Percentiles rank a stretch among this genome's conserved stretches.
Evolutionary conservation across 805 yeast species (phyloP).

Genomic region (Metschnikowia corniflorae): DNA sequence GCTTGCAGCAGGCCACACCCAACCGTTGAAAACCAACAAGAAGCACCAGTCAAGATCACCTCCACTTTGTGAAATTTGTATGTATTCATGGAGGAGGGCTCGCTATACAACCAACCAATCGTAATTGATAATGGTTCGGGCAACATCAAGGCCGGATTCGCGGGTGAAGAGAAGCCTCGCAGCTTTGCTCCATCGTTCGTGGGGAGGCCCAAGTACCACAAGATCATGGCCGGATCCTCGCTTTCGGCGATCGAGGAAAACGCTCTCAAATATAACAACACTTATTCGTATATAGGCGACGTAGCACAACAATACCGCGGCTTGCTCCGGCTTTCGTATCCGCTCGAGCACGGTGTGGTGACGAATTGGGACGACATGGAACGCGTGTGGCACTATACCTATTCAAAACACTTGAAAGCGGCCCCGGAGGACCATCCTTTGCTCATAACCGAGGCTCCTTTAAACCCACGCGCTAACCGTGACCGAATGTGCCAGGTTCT

Average conservation of each 20-base stretch:
- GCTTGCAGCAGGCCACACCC: too few species aligned
- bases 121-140: slow-evolving; percentile 71
- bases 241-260: slow-evolving; percentile 17
- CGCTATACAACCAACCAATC: slow-evolving; percentile 43
- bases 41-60: too few species aligned
- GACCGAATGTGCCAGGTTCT: slow-evolving; percentile 59
- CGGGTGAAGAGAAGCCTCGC: slow-evolving; percentile 84
- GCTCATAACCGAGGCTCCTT: slow-evolving; percentile 83
- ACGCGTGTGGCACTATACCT: slow-evolving; percentile 67
- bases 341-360: slow-evolving; percentile 76
- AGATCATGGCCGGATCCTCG: slow-evolving; percentile 63
- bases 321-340: slow-evolving; percentile 64
- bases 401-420: slow-evolving; percentile 53
- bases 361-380: slow-evolving; percentile 87
- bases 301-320: slow-evolving; percentile 77
- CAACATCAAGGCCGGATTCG: slow-evolving; percentile 81
- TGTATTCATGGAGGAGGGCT: slow-evolving; percentile 18
- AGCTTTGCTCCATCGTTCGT: slow-evolving; percentile 59
- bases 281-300: slow-evolving; percentile 68
- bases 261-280: slow-evolving; percentile 16
- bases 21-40: too few species aligned
- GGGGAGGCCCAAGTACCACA: slow-evolving; percentile 81
- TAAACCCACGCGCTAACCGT: slow-evolving; percentile 64
- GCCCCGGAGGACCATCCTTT: slow-evolving; percentile 81
- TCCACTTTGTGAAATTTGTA: too few species aligned